phyloP scores from a whole-genome alignment of 139 green algal species.

The Chlamydomonas sp. region DNA sequence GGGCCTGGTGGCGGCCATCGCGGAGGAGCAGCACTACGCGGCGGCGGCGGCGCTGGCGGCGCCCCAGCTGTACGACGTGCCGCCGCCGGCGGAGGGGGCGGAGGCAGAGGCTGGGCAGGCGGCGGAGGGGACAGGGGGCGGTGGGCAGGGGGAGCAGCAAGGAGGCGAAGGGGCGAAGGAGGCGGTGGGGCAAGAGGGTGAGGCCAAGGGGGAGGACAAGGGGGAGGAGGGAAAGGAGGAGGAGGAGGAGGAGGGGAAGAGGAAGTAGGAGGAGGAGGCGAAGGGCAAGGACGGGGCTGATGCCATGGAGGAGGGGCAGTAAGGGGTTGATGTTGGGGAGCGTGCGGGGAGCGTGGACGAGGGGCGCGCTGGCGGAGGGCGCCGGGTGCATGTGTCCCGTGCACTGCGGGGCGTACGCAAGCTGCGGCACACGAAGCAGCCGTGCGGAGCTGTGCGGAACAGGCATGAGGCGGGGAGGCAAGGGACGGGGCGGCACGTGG shows the following conservation, averaged over 20 bases:
- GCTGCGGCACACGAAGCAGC: too few relatives aligned
- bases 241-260: neutral
- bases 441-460: too few relatives aligned
- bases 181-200: neutral
- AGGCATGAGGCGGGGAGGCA: too few relatives aligned
- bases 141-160: too few relatives aligned
- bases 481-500: too few relatives aligned
- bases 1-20: slow-evolving; percentile 65
- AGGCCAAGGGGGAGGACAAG: neutral
- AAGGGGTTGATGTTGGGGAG: too few relatives aligned
- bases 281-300: neutral
- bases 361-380: too few relatives aligned
- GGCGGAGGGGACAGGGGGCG: neutral
- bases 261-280: neutral
- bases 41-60: slow-evolving; percentile 22
- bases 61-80: neutral
- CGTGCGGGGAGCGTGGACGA: too few relatives aligned
- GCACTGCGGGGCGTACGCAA: too few relatives aligned
- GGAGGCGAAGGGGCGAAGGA: neutral
- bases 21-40: slow-evolving; percentile 34
- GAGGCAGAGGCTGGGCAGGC: neutral
- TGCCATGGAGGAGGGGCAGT: too few relatives aligned
- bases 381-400: too few relatives aligned
- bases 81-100: neutral
- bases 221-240: neutral